A percentile compares a stretch with the other conserved stretches of the same genome.
Evolutionary conservation across 2,329 filamentous ascomycete species (phyloP).

Genomic region (Myriosclerotinia curreyana): DNA sequence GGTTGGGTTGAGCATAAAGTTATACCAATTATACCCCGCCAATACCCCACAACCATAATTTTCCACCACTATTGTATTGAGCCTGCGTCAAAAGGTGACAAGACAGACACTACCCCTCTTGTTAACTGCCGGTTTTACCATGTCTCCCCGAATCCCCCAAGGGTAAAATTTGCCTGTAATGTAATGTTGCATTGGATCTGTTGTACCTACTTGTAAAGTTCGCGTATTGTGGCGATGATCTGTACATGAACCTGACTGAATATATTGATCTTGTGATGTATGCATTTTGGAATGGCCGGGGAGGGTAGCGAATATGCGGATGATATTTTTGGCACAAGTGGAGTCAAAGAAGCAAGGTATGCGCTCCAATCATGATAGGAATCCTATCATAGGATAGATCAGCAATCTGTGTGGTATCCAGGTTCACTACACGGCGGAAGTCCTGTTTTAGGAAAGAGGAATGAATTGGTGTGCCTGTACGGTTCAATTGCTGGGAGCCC

Average conservation of each 20-base stretch:
- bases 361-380: conserved; percentile 19
- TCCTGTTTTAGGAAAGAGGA: not conserved
- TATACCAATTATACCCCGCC: conserved; percentile 2
- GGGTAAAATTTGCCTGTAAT: not conserved
- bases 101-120: not conserved
- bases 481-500: not conserved
- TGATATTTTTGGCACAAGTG: not conserved
- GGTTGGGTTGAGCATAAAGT: not conserved
- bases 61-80: conserved; percentile 14
- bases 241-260: not conserved
- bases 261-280: not conserved
- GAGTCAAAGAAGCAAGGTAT: not conserved
- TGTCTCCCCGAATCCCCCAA: conserved; percentile 6
- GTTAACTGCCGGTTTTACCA: not conserved
- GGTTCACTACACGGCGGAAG: not conserved
- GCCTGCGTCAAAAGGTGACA: not conserved
- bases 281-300: not conserved
- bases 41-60: conserved; percentile 6
- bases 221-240: not conserved
- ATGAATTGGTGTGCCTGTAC: not conserved
- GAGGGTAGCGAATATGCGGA: no score
- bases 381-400: no score
- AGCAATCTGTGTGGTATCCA: not conserved
- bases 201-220: no score
- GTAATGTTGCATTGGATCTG: not conserved